Conservation (phyloP, 2,329 filamentous ascomycete species). For the Colletotrichum spaethianum region DNA sequence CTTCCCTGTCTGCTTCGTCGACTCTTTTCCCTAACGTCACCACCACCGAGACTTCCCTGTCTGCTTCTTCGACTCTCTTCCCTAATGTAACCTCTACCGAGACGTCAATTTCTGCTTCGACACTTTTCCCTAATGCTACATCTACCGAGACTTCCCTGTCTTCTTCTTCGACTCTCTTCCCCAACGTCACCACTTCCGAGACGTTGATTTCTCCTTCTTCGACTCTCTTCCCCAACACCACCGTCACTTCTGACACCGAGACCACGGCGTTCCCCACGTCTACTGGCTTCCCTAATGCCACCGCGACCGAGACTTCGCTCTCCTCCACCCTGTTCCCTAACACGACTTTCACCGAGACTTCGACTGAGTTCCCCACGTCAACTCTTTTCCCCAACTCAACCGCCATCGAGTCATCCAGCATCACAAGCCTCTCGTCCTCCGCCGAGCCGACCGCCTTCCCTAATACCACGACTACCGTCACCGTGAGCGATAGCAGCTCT, state of each 20-base stretch:
- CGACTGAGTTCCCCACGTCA: constrained; percentile 22
- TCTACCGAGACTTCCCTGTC: neutral
- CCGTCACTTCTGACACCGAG: neutral
- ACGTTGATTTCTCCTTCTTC: neutral
- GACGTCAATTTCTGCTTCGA: neutral
- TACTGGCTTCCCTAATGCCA: constrained; percentile 18
- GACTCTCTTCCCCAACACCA: constrained; percentile 14
- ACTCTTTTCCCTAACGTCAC: constrained; percentile 24
- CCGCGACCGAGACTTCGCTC: neutral
- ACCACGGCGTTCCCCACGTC: too few species aligned
- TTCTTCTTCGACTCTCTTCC: constrained; percentile 4
- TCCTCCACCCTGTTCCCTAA: constrained; percentile 29
- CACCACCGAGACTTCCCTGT: neutral
- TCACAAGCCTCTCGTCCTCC: neutral
- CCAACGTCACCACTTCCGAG: constrained; percentile 1
- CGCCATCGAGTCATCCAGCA: constrained; percentile 9
- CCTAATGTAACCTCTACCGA: neutral
- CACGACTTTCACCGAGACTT: constrained; percentile 11
- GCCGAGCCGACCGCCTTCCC: neutral
- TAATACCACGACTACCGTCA: constrained; percentile 5
- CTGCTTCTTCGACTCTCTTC: constrained; percentile 2
- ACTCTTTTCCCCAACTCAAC: constrained; percentile 22
- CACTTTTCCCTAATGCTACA: constrained; percentile 17
- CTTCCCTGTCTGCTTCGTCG: constrained; percentile 4
- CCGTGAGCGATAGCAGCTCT: neutral